Base-by-base conservation (phyloP, 345 rosid genomes). In the Hibiscus trionum region DNA sequence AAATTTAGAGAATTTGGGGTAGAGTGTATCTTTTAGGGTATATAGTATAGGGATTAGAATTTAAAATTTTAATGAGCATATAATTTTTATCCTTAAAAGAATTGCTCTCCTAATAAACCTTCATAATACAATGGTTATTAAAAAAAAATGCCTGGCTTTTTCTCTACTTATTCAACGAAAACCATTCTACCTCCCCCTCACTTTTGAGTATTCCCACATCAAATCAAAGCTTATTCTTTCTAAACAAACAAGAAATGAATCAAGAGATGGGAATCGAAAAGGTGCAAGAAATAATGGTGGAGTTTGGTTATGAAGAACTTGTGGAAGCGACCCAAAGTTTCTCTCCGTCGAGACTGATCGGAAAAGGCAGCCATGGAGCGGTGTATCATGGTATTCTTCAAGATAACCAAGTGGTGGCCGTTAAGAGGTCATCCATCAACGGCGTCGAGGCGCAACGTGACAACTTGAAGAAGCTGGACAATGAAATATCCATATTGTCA, bases 311-410 rank as follows among this genome's bases (percentile, higher is more conserved):
- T 73, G 74, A 87, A 60, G 79, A 88, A 56, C 81, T 90, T 26
- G 85, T 81, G 3, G 74, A 71, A 72, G 88, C 90, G 49, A 86
- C 94, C 0, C 73, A 80, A 42, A 69, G 73, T 27, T 92, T 92
- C 85, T 88, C 88, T 56, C 81, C 83, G 0, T 81, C 88, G 0
- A 80, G 63, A 1, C 86, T 91, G 65, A 58, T 91, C 4, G 97
- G 97, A 8, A 89, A 80, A 84, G 96, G 97, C 37, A 91, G 97
- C 79, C 97, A 91, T 56, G 96, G 96, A 27, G 81, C 83, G 1
- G 81, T 91, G 21, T 88, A 84, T 52, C 73, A 77, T 77, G 93
- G 75, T 1, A 35, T 66, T 58, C 81, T 88, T 55, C 50, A 73
- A 12, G 64, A 81, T 24, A 70, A 73, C 56, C 2, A 3, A 27